phyloP scores from a whole-genome alignment of 2,329 filamentous ascomycete species.

The Botryosphaeria dothidea region DNA sequence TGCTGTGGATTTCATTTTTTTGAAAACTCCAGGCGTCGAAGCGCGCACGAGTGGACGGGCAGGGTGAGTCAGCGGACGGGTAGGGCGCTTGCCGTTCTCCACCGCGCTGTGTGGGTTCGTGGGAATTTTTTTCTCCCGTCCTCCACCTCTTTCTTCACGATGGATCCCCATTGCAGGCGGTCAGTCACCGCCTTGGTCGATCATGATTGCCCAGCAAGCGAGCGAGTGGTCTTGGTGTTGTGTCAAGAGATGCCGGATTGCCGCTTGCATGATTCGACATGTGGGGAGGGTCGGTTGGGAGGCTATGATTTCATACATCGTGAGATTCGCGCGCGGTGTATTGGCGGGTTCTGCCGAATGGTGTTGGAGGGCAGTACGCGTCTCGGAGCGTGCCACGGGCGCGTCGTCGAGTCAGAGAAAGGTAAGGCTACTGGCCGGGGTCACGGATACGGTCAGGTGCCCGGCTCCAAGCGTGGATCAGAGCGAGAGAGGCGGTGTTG shows the following conservation, averaged over 20 bases:
- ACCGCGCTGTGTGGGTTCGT: background rate
- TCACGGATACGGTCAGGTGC: background rate
- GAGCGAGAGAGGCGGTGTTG: conserved; percentile 6
- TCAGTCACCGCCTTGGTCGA: conserved; percentile 12
- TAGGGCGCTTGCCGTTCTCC: background rate
- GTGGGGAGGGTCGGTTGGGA: background rate
- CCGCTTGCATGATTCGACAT: conserved; percentile 10
- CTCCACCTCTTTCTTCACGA: background rate
- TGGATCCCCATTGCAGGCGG: conserved; percentile 12
- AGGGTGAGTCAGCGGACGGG: conserved; percentile 1
- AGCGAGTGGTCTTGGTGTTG: conserved; percentile 4
- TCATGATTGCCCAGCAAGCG: conserved; percentile 15
- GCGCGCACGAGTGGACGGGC: background rate
- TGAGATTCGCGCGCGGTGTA: background rate
- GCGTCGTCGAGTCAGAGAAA: background rate
- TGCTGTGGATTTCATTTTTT: background rate
- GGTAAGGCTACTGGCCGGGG: background rate
- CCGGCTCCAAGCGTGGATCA: conserved; percentile 7
- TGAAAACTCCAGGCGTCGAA: background rate
- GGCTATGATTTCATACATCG: conserved; percentile 16
- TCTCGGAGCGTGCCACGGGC: background rate
- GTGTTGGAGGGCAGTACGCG: conserved; percentile 3
- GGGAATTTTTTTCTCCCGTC: background rate
- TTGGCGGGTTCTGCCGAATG: conserved; percentile 3
- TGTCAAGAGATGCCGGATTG: background rate